A percentile compares a stretch with the other conserved stretches of the same genome.
These are phyloP conservation scores for Fusarium paranaense DNA, from an alignment of 2,329 filamentous ascomycete genomes.

Conservation along the genomic window DNA sequence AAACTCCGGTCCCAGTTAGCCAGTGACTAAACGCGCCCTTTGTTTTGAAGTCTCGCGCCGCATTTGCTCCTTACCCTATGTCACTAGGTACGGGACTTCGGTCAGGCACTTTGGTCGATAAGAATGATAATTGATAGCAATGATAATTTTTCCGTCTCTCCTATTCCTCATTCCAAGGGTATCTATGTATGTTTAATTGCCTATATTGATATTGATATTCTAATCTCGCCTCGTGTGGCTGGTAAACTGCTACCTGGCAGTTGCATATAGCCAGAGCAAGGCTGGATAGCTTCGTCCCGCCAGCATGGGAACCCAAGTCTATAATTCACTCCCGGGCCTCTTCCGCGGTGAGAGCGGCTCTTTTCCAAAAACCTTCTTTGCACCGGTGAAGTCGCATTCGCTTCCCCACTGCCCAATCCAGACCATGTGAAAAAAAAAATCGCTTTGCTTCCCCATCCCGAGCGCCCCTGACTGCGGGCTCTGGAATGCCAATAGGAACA, in stretches of 20 bases:
- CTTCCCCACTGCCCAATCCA: background rate
- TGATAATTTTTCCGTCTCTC: background rate
- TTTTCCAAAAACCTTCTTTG: background rate
- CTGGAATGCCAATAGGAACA: background rate
- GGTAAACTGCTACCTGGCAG: background rate
- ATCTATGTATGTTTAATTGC: background rate
- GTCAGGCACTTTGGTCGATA: background rate
- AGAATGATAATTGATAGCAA: background rate
- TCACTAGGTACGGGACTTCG: background rate
- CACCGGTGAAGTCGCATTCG: background rate
- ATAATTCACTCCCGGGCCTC: background rate
- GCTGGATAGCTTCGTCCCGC: background rate
- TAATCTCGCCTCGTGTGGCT: background rate
- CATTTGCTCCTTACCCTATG: background rate
- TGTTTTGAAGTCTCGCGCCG: background rate
- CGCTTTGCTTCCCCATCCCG: background rate
- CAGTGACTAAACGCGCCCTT: background rate
- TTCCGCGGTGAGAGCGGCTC: background rate
- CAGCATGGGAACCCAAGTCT: background rate
- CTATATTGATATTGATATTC: background rate
- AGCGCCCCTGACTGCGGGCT: background rate
- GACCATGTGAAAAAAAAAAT: background rate
- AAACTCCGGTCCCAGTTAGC: background rate
- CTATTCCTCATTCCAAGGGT: background rate
- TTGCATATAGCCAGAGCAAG: background rate